Conservation (phyloP, 352 stramenopile species). For the Albugo laibachii region DNA sequence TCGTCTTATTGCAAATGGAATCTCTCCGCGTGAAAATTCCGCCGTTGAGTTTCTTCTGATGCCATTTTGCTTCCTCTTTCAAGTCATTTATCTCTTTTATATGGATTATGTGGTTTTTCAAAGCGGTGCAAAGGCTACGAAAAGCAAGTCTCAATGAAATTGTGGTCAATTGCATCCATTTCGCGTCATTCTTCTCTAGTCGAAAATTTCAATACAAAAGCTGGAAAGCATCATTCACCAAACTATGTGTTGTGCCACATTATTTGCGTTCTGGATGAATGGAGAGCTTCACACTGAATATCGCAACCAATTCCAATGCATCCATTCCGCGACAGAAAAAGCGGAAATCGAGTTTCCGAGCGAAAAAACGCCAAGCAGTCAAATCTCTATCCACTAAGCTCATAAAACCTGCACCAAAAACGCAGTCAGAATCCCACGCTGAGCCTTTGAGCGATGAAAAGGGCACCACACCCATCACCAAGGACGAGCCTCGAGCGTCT, state of each 20-base stretch:
- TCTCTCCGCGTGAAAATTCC: constrained; percentile 47
- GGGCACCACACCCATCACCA: not conserved
- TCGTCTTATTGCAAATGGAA: constrained; percentile 48
- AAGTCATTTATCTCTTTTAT: constrained; percentile 54
- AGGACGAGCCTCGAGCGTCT: not conserved
- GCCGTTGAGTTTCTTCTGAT: constrained; percentile 48
- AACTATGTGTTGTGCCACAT: too few species aligned
- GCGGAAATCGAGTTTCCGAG: not conserved
- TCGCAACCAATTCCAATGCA: not conserved
- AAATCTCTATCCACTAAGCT: not conserved
- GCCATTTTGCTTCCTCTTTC: constrained; percentile 35
- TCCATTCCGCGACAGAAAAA: not conserved
- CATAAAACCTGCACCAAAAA: not conserved
- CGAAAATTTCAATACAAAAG: too few species aligned
- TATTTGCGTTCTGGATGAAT: not conserved
- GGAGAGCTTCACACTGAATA: not conserved
- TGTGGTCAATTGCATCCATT: too few species aligned
- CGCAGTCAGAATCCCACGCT: not conserved
- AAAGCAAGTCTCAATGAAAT: constrained; percentile 12
- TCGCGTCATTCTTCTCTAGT: too few species aligned
- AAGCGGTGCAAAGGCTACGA: constrained; percentile 15
- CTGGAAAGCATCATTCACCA: too few species aligned
- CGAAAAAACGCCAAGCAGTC: not conserved
- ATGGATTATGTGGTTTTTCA: constrained; percentile 62
- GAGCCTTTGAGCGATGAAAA: not conserved